Evolutionary conservation across 345 rosid genomes (phyloP).

Genomic region (Hirschfeldia incana): DNA sequence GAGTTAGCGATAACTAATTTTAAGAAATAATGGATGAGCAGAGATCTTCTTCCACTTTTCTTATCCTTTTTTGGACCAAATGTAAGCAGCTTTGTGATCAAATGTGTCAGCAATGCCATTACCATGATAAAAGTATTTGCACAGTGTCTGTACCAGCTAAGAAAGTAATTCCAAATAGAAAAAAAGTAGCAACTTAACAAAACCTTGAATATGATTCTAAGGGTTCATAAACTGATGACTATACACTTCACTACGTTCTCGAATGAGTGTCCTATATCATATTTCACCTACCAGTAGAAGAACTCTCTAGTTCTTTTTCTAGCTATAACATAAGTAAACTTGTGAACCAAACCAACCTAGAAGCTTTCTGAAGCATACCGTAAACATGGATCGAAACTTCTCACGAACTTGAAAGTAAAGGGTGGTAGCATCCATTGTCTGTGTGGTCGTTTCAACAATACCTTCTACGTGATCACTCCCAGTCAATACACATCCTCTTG

Average conservation of each 20-base stretch:
- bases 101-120: background rate
- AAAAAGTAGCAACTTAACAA: background rate
- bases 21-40: background rate
- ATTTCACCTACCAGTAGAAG: background rate
- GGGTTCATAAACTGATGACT: background rate
- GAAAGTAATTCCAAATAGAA: conserved; percentile 5
- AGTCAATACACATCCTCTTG: conserved; percentile 45
- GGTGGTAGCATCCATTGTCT: background rate
- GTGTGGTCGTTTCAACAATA: background rate
- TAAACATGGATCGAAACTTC: conserved; percentile 32
- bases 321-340: background rate
- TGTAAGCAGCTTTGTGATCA: background rate
- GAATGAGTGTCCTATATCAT: conserved; percentile 5
- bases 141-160: background rate
- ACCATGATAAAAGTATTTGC: background rate
- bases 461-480: background rate
- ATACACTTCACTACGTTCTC: background rate
- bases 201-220: background rate
- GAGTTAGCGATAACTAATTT: background rate
- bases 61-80: background rate
- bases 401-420: too few species aligned
- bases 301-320: background rate
- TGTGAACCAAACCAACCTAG: conserved; percentile 44
- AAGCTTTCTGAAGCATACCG: conserved; percentile 39
- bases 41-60: background rate